These are phyloP conservation scores for Hypericum perforatum DNA, from an alignment of 345 rosid species.

Conservation along the genomic window DNA sequence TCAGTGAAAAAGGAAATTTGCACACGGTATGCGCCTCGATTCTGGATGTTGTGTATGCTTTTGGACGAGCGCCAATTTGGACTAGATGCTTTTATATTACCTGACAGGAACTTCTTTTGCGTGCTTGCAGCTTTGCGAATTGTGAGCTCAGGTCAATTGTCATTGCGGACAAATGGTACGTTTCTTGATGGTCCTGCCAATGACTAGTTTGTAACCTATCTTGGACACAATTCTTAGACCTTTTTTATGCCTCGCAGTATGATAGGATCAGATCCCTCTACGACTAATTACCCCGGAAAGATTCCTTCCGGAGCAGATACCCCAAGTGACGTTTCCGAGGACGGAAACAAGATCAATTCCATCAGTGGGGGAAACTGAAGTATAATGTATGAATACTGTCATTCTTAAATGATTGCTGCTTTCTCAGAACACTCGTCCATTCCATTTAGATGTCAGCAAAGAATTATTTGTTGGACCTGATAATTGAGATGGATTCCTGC, in stretches of 20 bases:
- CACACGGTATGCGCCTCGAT: conserved; percentile 43
- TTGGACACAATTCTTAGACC: conserved; percentile 8
- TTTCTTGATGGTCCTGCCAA: not conserved
- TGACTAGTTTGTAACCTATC: not conserved
- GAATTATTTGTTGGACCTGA: too few relatives aligned
- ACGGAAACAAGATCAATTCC: too few relatives aligned
- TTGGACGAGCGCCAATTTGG: too few relatives aligned
- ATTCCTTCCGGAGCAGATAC: conserved; percentile 51
- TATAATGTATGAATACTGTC: too few relatives aligned
- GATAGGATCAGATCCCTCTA: conserved; percentile 49
- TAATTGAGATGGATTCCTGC: too few relatives aligned
- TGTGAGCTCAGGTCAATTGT: conserved; percentile 97
- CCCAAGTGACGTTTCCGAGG: conserved; percentile 25
- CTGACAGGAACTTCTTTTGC: not conserved
- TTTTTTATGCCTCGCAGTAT: conserved; percentile 46
- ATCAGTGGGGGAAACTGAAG: too few relatives aligned
- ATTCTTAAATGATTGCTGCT: too few relatives aligned
- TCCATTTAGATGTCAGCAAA: too few relatives aligned
- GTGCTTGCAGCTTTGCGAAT: conserved; percentile 64
- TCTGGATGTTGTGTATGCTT: too few relatives aligned
- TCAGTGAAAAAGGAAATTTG: conserved; percentile 63
- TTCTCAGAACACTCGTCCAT: too few relatives aligned
- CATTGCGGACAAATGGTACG: conserved; percentile 68
- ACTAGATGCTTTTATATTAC: too few relatives aligned
- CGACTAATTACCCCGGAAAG: conserved; percentile 75